phyloP scores from a whole-genome alignment of 2,329 filamentous ascomycete genomes.

The Cladosporium sp. region DNA sequence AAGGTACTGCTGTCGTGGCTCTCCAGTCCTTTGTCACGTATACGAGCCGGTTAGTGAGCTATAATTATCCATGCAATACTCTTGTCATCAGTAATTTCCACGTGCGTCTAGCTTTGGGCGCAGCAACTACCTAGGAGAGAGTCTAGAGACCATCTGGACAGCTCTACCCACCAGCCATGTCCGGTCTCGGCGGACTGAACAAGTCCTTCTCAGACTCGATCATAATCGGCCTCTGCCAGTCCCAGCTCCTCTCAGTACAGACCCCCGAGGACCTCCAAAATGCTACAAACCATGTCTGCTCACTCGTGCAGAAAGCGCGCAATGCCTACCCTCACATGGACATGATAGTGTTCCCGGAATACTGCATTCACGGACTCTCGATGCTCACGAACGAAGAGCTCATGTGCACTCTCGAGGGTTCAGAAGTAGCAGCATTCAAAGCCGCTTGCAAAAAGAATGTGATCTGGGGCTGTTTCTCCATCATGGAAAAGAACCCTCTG shows the following conservation, averaged over 20 bases:
- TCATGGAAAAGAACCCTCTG: conserved; percentile 27
- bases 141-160: background rate
- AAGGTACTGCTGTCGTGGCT: background rate
- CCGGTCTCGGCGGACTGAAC: conserved; percentile 21
- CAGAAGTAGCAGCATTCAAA: conserved; percentile 28
- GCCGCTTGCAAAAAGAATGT: conserved; percentile 22
- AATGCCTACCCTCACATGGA: conserved; percentile 23
- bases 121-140: too few relatives aligned
- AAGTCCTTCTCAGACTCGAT: conserved; percentile 19
- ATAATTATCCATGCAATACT: too few relatives aligned
- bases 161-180: conserved; percentile 15
- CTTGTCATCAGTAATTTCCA: too few relatives aligned
- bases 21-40: too few relatives aligned
- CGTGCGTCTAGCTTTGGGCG: background rate
- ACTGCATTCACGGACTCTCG: conserved; percentile 28
- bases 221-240: conserved; percentile 21
- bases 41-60: too few relatives aligned
- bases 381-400: conserved; percentile 27
- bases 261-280: conserved; percentile 15
- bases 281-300: conserved; percentile 19
- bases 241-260: conserved; percentile 20
- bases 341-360: conserved; percentile 29
- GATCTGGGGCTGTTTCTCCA: conserved; percentile 30
- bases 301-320: conserved; percentile 19
- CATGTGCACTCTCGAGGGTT: conserved; percentile 28